phyloP scores from a whole-genome alignment of 352 stramenopile species.

The Paralagenidium karlingii region DNA sequence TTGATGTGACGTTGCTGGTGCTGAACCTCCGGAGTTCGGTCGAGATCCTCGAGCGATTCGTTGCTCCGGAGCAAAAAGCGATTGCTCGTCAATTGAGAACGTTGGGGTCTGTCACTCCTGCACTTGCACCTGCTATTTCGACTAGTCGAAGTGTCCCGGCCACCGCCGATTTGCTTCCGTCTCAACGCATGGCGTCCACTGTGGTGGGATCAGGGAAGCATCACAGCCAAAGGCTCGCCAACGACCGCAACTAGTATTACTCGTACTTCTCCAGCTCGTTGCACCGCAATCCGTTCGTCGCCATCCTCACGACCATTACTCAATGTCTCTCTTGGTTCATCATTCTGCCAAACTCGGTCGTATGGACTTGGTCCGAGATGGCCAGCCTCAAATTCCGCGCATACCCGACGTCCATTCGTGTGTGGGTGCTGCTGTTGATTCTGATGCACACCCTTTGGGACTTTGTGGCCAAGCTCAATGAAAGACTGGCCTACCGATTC shows the following conservation, averaged over 20 bases:
- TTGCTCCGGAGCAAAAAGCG: slow-evolving; percentile 4
- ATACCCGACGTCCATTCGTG: slow-evolving; percentile 5
- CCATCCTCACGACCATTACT: slow-evolving; percentile 7
- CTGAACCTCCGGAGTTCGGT: slow-evolving; percentile 10
- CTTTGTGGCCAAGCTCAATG: slow-evolving; percentile 4
- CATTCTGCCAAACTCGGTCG: slow-evolving; percentile 10
- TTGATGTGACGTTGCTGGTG: slow-evolving; percentile 7
- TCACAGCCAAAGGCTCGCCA: too few species aligned
- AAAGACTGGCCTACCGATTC: slow-evolving; percentile 4
- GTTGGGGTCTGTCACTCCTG: too few species aligned
- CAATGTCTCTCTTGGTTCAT: slow-evolving; percentile 10
- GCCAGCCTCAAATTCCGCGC: slow-evolving; percentile 3
- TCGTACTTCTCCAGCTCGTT: slow-evolving; percentile 16
- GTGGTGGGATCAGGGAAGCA: slow-evolving; percentile 7
- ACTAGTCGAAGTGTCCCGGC: too few species aligned
- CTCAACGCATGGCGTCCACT: too few species aligned
- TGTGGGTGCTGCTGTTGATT: slow-evolving; percentile 7
- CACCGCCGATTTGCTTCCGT: not conserved
- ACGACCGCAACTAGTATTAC: slow-evolving; percentile 14
- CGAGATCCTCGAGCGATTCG: slow-evolving; percentile 7
- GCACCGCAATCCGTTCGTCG: slow-evolving; percentile 7
- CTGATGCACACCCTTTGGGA: slow-evolving; percentile 4
- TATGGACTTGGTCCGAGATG: slow-evolving; percentile 10
- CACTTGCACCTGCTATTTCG: not conserved
- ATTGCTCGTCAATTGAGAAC: too few species aligned